These are phyloP conservation scores for Taxillus chinensis DNA, from an alignment of 164 flowering plant genomes.

Conservation along the genomic window DNA sequence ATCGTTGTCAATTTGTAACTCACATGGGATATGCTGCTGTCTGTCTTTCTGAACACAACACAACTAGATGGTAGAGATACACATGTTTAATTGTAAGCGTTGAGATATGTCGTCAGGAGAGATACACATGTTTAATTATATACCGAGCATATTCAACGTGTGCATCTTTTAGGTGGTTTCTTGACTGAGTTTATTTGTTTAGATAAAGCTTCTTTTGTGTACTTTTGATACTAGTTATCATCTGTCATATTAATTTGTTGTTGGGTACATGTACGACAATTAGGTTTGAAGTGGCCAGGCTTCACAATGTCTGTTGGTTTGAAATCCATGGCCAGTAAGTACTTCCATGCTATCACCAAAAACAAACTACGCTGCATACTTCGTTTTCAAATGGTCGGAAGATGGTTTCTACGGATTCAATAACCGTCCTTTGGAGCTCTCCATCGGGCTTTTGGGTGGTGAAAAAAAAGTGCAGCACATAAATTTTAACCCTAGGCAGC, in stretches of 20 bases:
- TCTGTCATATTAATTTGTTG: neutral
- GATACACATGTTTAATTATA: neutral
- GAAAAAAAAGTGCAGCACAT: conserved; percentile 2
- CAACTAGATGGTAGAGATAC: no score
- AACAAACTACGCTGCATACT: conserved; percentile 23
- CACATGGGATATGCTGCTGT: no score
- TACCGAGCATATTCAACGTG: no score
- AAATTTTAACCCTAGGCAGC: conserved; percentile 1
- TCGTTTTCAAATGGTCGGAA: conserved; percentile 18
- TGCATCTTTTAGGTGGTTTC: no score
- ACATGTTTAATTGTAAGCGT: no score
- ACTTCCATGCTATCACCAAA: conserved; percentile 17
- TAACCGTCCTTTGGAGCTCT: conserved; percentile 9
- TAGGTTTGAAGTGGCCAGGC: conserved; percentile 41
- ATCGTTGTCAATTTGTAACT: no score
- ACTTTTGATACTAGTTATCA: neutral
- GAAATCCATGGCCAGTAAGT: conserved; percentile 23
- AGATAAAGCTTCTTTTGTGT: neutral
- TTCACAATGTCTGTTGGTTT: conserved; percentile 27
- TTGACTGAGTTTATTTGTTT: no score
- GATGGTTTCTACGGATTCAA: conserved; percentile 13
- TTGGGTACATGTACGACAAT: neutral
- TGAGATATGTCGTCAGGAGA: no score
- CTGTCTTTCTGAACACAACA: no score
- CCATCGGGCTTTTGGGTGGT: conserved; percentile 11